These are phyloP conservation scores for Tetradesmus obliquus DNA, from an alignment of 139 green algal species.

Conservation along the genomic window DNA sequence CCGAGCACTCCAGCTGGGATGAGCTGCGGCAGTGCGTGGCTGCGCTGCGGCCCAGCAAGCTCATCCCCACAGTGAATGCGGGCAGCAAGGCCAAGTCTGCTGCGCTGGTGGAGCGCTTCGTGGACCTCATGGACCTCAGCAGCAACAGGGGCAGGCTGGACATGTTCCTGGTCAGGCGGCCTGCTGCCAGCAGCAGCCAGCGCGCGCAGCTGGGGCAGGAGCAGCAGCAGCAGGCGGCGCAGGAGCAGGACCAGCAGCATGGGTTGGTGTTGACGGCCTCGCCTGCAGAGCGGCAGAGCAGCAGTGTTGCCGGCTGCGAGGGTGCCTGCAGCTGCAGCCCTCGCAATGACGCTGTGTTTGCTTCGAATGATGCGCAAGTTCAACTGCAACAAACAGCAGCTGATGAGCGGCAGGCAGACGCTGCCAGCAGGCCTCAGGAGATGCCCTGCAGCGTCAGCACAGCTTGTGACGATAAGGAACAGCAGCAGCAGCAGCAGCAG, in stretches of 20 bases:
- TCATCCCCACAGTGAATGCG: constrained; percentile 78
- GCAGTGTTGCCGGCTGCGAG: not conserved
- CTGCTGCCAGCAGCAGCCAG: not conserved
- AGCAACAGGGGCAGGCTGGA: constrained; percentile 53
- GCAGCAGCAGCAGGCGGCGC: not conserved
- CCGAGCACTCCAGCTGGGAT: constrained; percentile 65
- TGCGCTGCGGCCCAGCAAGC: constrained; percentile 57
- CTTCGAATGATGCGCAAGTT: not conserved
- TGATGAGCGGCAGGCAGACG: not conserved
- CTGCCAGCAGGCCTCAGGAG: not conserved
- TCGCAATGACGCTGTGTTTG: not conserved
- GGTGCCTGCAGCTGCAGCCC: not conserved
- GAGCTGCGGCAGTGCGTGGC: constrained; percentile 69
- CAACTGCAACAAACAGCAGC: not conserved
- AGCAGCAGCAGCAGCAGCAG: constrained; percentile 9
- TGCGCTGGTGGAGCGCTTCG: constrained; percentile 71
- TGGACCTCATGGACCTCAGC: constrained; percentile 79
- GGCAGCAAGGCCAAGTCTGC: not conserved
- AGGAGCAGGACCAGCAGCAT: not conserved
- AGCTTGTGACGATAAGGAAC: not conserved
- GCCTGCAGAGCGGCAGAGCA: not conserved
- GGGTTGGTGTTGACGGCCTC: not conserved
- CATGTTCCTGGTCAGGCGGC: constrained; percentile 51
- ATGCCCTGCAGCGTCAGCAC: not conserved
- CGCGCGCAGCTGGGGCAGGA: not conserved